A percentile compares a stretch with the other conserved stretches of the same genome.
phyloP scores from a whole-genome alignment of 305 asterid genomes.

The Fraxinus ornus region DNA sequence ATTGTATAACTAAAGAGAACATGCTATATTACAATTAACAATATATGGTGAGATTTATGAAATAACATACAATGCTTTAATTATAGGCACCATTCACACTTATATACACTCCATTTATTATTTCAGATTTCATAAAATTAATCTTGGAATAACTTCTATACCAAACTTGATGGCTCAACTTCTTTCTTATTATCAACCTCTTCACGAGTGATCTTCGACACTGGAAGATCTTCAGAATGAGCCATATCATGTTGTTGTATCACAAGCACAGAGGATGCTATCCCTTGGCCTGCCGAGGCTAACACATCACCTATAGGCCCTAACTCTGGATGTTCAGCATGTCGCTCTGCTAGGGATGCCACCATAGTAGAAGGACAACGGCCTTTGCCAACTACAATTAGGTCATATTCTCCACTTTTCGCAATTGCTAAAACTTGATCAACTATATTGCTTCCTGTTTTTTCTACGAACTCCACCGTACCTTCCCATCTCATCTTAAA shows the following conservation, averaged over 20 bases:
- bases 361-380: conserved; percentile 14
- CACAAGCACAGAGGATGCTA: conserved; percentile 32
- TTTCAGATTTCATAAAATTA: background rate
- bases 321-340: conserved; percentile 30
- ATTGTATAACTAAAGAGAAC: background rate
- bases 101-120: background rate
- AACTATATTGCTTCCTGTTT: conserved; percentile 15
- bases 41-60: background rate
- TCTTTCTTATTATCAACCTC: background rate
- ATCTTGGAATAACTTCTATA: background rate
- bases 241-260: conserved; percentile 25
- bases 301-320: conserved; percentile 32
- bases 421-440: conserved; percentile 33
- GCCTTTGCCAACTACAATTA: conserved; percentile 35
- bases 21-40: background rate
- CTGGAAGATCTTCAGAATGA: conserved; percentile 10
- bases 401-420: conserved; percentile 32
- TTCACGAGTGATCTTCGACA: background rate
- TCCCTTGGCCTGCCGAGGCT: background rate
- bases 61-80: background rate
- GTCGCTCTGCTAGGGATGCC: conserved; percentile 11
- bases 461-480: conserved; percentile 25
- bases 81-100: background rate
- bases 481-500: conserved; percentile 30
- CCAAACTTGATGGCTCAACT: background rate